Evolutionary conservation across 1,139 yeast species (phyloP).

Genomic region (Arxiozyma heterogenica): DNA sequence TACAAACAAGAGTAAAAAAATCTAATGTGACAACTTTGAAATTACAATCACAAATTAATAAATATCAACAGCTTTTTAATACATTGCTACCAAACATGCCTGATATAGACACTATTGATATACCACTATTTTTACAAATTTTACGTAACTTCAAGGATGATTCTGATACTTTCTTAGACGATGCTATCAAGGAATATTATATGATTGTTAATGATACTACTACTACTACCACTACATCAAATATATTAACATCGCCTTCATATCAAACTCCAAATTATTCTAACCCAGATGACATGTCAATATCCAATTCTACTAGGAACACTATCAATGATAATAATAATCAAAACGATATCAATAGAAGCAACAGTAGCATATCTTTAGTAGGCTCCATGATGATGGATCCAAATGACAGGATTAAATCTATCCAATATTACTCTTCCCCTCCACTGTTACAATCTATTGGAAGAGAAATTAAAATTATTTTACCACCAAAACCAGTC

Average conservation of each 20-base stretch:
- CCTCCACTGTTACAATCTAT: background rate
- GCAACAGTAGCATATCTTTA: background rate
- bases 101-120: conserved; percentile 21
- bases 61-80: conserved; percentile 19
- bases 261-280: conserved; percentile 2
- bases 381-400: conserved; percentile 2
- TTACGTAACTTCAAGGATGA: conserved; percentile 17
- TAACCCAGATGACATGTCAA: background rate
- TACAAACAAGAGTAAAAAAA: conserved; percentile 1
- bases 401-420: background rate
- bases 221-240: conserved; percentile 2
- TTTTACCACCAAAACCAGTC: conserved; percentile 67
- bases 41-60: conserved; percentile 15
- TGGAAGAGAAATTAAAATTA: conserved; percentile 46
- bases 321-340: background rate
- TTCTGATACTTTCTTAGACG: conserved; percentile 14
- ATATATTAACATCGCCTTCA: conserved; percentile 1
- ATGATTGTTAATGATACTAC: conserved; percentile 10
- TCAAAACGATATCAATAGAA: background rate
- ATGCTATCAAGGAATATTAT: conserved; percentile 21
- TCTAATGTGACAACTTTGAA: conserved; percentile 8
- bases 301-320: background rate
- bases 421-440: background rate
- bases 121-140: conserved; percentile 23
- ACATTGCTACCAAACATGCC: conserved; percentile 25